Evolutionary conservation across 2,329 filamentous ascomycete genomes (phyloP).

Genomic region (Fusarium verticillioides): DNA sequence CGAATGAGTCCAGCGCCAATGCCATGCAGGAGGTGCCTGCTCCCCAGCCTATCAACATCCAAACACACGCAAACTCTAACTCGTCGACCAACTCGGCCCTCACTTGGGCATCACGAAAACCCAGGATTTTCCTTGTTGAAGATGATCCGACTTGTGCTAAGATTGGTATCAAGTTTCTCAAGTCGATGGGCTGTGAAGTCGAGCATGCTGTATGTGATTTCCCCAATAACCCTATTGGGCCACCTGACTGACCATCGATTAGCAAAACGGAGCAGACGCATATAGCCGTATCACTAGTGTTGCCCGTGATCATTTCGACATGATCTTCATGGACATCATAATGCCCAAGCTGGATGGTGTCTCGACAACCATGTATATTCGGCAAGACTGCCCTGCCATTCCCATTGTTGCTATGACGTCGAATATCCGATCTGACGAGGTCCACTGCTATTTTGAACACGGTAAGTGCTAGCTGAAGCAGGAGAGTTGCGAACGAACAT

Average conservation of each 20-base stretch:
- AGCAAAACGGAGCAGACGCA: slow-evolving; percentile 84
- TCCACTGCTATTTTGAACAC: slow-evolving; percentile 96
- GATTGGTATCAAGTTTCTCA: slow-evolving; percentile 75
- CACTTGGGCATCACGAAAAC: slow-evolving; percentile 71
- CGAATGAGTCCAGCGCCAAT: slow-evolving; percentile 64
- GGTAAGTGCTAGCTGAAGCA: slow-evolving; percentile 66
- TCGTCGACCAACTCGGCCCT: slow-evolving; percentile 52
- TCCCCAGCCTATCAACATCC: slow-evolving; percentile 49
- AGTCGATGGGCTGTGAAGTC: slow-evolving; percentile 73
- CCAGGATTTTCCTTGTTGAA: slow-evolving; percentile 90
- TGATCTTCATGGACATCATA: slow-evolving; percentile 93
- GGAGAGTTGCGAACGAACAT: not conserved
- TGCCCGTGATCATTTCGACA: slow-evolving; percentile 64
- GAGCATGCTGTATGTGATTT: slow-evolving; percentile 69
- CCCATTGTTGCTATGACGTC: slow-evolving; percentile 99
- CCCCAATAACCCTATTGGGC: not conserved
- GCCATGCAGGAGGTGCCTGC: slow-evolving; percentile 54
- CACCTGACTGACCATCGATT: slow-evolving; percentile 23
- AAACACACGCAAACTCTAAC: slow-evolving; percentile 36
- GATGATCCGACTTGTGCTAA: slow-evolving; percentile 76
- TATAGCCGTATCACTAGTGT: slow-evolving; percentile 79
- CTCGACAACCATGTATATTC: slow-evolving; percentile 91
- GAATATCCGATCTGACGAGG: slow-evolving; percentile 95
- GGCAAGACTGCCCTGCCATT: slow-evolving; percentile 82
- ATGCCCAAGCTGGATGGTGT: slow-evolving; percentile 98